Percentiles rank a stretch among this genome's conserved stretches.
phyloP scores from a whole-genome alignment of 192 early-diverging fungal genomes.

The Backusella luteola region DNA sequence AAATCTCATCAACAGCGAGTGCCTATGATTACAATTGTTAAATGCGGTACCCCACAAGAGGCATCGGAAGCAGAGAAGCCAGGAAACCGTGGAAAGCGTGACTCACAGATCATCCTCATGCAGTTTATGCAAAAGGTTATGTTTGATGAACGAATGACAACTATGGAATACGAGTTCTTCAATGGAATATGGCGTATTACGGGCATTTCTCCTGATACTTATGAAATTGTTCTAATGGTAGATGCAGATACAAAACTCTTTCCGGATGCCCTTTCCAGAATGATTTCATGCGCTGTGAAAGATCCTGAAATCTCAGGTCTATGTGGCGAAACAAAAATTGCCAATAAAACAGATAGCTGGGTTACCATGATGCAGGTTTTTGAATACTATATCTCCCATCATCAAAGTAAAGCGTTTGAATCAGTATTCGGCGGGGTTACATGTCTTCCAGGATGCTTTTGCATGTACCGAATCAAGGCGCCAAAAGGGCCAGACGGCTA shows the following conservation, averaged over 20 bases:
- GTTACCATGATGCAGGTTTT: slow-evolving; percentile 84
- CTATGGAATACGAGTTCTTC: slow-evolving; percentile 81
- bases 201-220: slow-evolving; percentile 69
- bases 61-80: slow-evolving; percentile 63
- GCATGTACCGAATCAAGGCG: slow-evolving; percentile 84
- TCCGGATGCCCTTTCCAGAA: slow-evolving; percentile 63
- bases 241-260: slow-evolving; percentile 85
- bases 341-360: slow-evolving; percentile 77
- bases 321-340: slow-evolving; percentile 82
- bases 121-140: slow-evolving; percentile 89
- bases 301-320: slow-evolving; percentile 72
- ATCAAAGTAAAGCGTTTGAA: slow-evolving; percentile 81
- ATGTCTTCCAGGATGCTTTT: slow-evolving; percentile 84
- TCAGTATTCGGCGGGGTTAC: slow-evolving; percentile 83
- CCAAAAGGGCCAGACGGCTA: slow-evolving; percentile 72
- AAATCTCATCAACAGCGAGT: slow-evolving; percentile 64
- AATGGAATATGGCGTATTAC: slow-evolving; percentile 69
- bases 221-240: slow-evolving; percentile 79
- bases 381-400: slow-evolving; percentile 85
- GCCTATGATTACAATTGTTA: slow-evolving; percentile 66
- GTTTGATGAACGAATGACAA: slow-evolving; percentile 86
- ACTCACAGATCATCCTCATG: slow-evolving; percentile 96
- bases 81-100: slow-evolving; percentile 93
- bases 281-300: slow-evolving; percentile 70
- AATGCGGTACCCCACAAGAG: slow-evolving; percentile 60